Base-by-base conservation (phyloP, 208 protist genomes). In the Herpetomonas tarakana region DNA sequence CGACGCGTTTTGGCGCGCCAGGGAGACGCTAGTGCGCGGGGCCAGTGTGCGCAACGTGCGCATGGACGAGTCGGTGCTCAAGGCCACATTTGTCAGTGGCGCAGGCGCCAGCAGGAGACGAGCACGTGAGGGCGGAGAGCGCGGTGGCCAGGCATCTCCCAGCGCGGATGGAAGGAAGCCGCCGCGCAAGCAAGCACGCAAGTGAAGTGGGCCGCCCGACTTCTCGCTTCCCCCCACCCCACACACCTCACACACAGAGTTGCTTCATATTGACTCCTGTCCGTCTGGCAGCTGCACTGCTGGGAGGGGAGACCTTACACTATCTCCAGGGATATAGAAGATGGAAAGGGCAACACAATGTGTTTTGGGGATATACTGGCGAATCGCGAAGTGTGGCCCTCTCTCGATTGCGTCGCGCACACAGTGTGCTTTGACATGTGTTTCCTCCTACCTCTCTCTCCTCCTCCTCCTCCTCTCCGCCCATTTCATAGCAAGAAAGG, bases 21-120 rank as follows among this genome's bases (percentile, higher is more conserved):
- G 85, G 18, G 84, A 94, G 66, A 74, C 66, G 28, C 74, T 92
- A 12, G 60, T 94, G 27, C 83, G 88, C 25, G 88, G 85, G 25
- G 76, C 84, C 3, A 89, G 81, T 56, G 74, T 94, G 11, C 69
- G 76, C 52, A 91, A 83, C 22, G 71, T 94, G 49, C 88, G 85
- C 24, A 85, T 94, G 76, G 85, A 86, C 22, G 81, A 86, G 11
- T 73, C 65, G 18, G 83, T 76, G 24, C 59, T 93, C 11, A 24
- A 39, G 51, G 27, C 19, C 16, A n/a, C 4, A 16, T 18, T 28
- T 7, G 7, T n/a, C n/a, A n/a, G 28, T 4, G 14, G 27, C 14
- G 28, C 27, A 41, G 24, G 51, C 14, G 14, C 6, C 11, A 18
- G 16, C 28, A 4, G 6, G 22, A 4, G 24, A 4, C 14, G 22